These are phyloP conservation scores for Scutellaria baicalensis DNA, from an alignment of 257 asterid genomes.

Conservation along the genomic window DNA sequence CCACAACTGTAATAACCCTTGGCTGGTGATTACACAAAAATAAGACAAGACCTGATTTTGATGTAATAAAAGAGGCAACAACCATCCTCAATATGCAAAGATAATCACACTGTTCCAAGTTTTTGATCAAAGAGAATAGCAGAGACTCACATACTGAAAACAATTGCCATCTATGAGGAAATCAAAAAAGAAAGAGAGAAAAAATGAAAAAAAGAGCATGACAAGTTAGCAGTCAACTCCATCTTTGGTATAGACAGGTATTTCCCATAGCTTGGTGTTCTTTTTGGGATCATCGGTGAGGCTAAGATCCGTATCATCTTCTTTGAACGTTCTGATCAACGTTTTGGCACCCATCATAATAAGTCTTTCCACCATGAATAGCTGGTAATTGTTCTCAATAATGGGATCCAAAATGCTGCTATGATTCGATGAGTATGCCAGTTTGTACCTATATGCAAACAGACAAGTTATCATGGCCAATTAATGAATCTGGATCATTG, in stretches of 20 bases:
- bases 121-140: neutral
- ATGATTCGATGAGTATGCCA: slow-evolving; percentile 80
- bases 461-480: neutral
- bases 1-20: neutral
- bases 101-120: neutral
- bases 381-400: slow-evolving; percentile 77
- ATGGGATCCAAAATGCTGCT: slow-evolving; percentile 68
- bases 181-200: too few relatives aligned
- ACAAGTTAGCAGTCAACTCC: slow-evolving; percentile 42
- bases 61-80: neutral
- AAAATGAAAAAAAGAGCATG: neutral
- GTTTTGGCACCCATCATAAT: slow-evolving; percentile 78
- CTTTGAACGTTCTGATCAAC: slow-evolving; percentile 60
- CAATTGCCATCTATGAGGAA: neutral
- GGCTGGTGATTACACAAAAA: neutral
- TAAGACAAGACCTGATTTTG: neutral
- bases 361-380: slow-evolving; percentile 89
- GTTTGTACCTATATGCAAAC: slow-evolving; percentile 56
- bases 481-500: too few relatives aligned
- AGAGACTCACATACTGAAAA: neutral
- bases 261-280: slow-evolving; percentile 76
- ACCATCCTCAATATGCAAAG: neutral
- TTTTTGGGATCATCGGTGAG: slow-evolving; percentile 93
- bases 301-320: slow-evolving; percentile 60
- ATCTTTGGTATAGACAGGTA: slow-evolving; percentile 66